Base-by-base conservation (phyloP, 2,329 filamentous ascomycete genomes). In the Hypoxylon sp. region DNA sequence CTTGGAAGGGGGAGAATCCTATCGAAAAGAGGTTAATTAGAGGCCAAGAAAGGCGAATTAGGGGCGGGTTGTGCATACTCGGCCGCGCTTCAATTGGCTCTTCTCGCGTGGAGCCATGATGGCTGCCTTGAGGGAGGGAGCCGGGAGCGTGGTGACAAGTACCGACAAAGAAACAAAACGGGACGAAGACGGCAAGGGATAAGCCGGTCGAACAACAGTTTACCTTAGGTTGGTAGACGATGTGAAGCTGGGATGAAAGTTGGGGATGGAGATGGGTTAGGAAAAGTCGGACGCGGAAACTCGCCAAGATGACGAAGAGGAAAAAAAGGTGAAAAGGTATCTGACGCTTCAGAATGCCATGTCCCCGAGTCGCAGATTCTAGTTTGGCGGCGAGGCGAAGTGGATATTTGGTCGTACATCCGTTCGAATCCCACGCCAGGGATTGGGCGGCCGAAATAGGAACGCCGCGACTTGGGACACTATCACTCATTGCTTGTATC, bases 41-140 rank as follows among this genome's bases (percentile, higher is more conserved):
- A 18, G 24, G 17, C 1, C 27, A 24, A 29, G 35, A 26, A n/a
- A 21, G 24, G 48, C 17, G 35, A 47, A 42, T 52, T 18, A 37
- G 50, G 46, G 46, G 37, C 24, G 17, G 50, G 11, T 42, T 27
- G 66, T 48, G 73, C 84, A 73, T 81, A 95, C 91, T 75, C 88
- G 84, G 67, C 80, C 85, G 72, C 92, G 88, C 81, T 96, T 96
- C 79, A 95, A 86, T 78, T 90, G 89, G 79, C 88, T 92, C 80
- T 91, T 91, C 77, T 95, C 89, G 65, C 81, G 78, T 75, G 86
- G 81, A 75, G 85, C 78, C 85, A 87, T 87, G 60, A 52, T 56
- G 57, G 51, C 46, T 63, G 52, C 49, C 56, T 60, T 42, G 43
- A 53, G 47, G 41, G 40, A 57, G 48, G 35, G 38, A 40, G 43